Percentiles rank a stretch among this genome's conserved stretches.
phyloP scores from a whole-genome alignment of 2,329 filamentous ascomycete species.

The Dactylella cylindrospora region DNA sequence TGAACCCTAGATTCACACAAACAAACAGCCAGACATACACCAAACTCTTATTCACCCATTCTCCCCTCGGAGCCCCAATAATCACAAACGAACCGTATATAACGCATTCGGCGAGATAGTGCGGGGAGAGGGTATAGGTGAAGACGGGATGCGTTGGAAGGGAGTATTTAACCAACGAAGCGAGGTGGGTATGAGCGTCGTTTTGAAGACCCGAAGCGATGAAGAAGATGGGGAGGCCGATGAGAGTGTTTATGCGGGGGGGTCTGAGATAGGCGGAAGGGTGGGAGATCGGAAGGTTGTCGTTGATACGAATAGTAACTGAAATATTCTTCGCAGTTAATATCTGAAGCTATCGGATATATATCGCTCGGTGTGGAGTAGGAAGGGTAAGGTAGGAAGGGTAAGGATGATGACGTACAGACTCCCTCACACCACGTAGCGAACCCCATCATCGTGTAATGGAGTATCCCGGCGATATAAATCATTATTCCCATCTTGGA shows the following conservation, averaged over 20 bases:
- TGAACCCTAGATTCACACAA: slow-evolving; percentile 74
- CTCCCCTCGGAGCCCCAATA: slow-evolving; percentile 68
- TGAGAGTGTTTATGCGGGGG: slow-evolving; percentile 57
- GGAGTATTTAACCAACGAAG: slow-evolving; percentile 75
- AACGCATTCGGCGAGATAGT: slow-evolving; percentile 85
- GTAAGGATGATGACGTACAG: slow-evolving; percentile 56
- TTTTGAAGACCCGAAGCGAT: slow-evolving; percentile 73
- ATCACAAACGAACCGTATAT: slow-evolving; percentile 80
- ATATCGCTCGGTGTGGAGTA: slow-evolving; percentile 18
- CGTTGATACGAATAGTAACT: slow-evolving; percentile 48
- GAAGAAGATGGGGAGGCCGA: slow-evolving; percentile 66
- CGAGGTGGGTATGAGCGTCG: slow-evolving; percentile 69
- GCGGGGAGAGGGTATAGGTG: slow-evolving; percentile 72
- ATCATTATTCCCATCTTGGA: slow-evolving; percentile 84
- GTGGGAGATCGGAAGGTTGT: slow-evolving; percentile 48
- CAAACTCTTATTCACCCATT: slow-evolving; percentile 70
- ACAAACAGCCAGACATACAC: slow-evolving; percentile 72
- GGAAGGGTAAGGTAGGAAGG: slow-evolving; percentile 12
- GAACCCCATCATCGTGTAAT: slow-evolving; percentile 72
- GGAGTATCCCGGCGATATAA: slow-evolving; percentile 75
- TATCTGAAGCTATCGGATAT: slow-evolving; percentile 46
- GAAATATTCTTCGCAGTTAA: not conserved
- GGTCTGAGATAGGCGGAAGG: slow-evolving; percentile 51
- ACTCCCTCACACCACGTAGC: slow-evolving; percentile 83
- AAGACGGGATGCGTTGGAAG: slow-evolving; percentile 75